A percentile compares a stretch with the other conserved stretches of the same genome.
Conservation (phyloP, 2,329 filamentous ascomycete species). For the Penicillium sp. region DNA sequence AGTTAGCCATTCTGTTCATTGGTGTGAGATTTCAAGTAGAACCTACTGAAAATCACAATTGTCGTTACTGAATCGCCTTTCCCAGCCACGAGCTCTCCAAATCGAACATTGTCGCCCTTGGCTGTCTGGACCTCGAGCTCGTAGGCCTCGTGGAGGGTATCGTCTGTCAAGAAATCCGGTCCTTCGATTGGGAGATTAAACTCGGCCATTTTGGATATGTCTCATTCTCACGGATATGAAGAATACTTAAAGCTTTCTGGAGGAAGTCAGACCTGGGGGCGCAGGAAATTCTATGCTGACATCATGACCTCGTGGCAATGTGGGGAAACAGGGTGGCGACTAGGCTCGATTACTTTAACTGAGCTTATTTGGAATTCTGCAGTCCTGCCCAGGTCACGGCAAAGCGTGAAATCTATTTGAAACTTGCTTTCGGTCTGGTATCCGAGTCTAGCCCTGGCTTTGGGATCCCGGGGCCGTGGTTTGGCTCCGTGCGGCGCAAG, state of each 20-base stretch:
- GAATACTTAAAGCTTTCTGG: background rate
- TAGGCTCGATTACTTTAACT: background rate
- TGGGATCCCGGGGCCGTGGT: no score
- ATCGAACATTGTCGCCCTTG: slow-evolving; percentile 19
- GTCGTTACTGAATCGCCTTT: slow-evolving; percentile 26
- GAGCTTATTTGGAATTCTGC: background rate
- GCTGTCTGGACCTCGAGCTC: slow-evolving; percentile 22
- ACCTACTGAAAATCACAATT: slow-evolving; percentile 23
- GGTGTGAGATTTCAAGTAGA: background rate
- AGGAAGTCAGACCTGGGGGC: background rate
- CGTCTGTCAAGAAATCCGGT: slow-evolving; percentile 11
- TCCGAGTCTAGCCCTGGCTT: no score
- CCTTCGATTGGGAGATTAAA: background rate
- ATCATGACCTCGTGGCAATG: background rate
- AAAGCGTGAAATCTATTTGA: no score
- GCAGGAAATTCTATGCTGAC: background rate
- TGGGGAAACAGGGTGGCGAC: background rate
- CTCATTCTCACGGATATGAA: background rate
- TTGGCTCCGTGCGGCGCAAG: no score
- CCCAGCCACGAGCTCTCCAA: slow-evolving; percentile 25
- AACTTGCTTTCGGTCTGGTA: no score
- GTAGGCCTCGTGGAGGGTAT: slow-evolving; percentile 23
- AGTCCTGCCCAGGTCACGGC: no score
- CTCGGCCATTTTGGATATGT: background rate
- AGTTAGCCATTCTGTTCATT: background rate